These are phyloP conservation scores for Odontarrhena argentea DNA, from an alignment of 345 rosid genomes.

Conservation along the genomic window DNA sequence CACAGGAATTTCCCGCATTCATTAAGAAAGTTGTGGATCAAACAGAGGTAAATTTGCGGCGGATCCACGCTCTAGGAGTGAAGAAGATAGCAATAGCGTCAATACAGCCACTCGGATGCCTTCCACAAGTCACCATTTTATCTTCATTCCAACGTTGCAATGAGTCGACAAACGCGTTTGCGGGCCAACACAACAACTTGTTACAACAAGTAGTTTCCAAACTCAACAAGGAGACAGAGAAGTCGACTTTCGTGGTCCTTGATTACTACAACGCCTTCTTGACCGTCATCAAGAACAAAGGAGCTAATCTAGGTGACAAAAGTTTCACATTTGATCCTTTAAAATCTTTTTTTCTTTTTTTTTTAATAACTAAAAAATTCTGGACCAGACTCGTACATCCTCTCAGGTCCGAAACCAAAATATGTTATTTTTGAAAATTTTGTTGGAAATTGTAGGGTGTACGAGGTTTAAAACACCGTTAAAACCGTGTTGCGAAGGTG, in stretches of 20 bases:
- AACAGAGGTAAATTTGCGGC: slow-evolving; percentile 47
- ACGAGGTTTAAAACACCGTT: slow-evolving; percentile 46
- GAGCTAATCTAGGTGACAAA: background rate
- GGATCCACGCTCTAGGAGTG: slow-evolving; percentile 59
- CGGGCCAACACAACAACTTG: slow-evolving; percentile 49
- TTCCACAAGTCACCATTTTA: slow-evolving; percentile 42
- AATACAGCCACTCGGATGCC: slow-evolving; percentile 76
- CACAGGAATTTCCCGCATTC: slow-evolving; percentile 55
- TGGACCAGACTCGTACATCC: no score
- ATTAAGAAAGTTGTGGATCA: slow-evolving; percentile 65
- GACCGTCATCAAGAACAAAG: slow-evolving; percentile 44
- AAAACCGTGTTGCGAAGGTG: slow-evolving; percentile 54
- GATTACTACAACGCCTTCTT: slow-evolving; percentile 60
- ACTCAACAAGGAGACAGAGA: slow-evolving; percentile 41
- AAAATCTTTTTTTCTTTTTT: background rate
- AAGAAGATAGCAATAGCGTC: slow-evolving; percentile 51
- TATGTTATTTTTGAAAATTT: background rate
- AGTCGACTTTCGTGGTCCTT: slow-evolving; percentile 38
- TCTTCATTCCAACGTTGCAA: slow-evolving; percentile 53
- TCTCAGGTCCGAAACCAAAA: no score
- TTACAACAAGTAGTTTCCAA: slow-evolving; percentile 47
- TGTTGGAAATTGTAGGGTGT: slow-evolving; percentile 25
- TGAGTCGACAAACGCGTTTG: slow-evolving; percentile 41
- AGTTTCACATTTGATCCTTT: slow-evolving; percentile 6
- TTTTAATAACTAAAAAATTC: no score